Base-by-base conservation (phyloP, 2,329 filamentous ascomycete genomes). In the Penicillium nordicum region DNA sequence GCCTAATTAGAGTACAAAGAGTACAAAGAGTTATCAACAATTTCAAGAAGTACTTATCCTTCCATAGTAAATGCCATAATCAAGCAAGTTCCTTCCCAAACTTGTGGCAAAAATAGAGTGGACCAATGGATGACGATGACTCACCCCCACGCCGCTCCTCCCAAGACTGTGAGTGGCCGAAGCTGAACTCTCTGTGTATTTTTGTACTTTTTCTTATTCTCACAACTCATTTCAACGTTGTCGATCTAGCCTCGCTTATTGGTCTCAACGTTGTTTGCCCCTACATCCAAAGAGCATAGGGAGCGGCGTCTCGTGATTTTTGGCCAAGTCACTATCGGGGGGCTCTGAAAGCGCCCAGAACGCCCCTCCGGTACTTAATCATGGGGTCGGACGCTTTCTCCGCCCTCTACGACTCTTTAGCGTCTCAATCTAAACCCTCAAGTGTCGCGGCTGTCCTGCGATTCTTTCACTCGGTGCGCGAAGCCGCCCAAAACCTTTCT, bases 121-220 rank as follows among this genome's bases (percentile, higher is more conserved):
- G 51, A 38, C 6, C 18, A n/a, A 27, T 38, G 12, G 36, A 21
- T 55, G 50, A 61, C 59, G 43, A 21, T 56, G 53, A 62, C 58
- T 65, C 64, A 66, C 59, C 63, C 62, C 63, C 63, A 66, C 62
- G 63, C 61, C 55, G 54, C 32, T 21, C 49, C 34, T 58, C 53
- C 59, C 50, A 51, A 49, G 41, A 38, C 50, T 58, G 18, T 66
- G 58, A 66, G 50, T 65, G 64, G 64, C 53, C 49, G 64, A 66
- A 54, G 40, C 50, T 48, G 52, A 52, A 44, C 58, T 60, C 59
- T 61, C 40, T 23, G 42, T 42, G 23, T 16, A 38, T 56, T 61
- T 50, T 45, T 32, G 38, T 42, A 29, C 23, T 42, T 56, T 61
- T 50, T 45, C 44, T 47, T 51, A 48, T 34, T 41, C 50, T 55